Evolutionary conservation across 768 basidiomycete genomes (phyloP).

Genomic region (Phallus indusiatus): DNA sequence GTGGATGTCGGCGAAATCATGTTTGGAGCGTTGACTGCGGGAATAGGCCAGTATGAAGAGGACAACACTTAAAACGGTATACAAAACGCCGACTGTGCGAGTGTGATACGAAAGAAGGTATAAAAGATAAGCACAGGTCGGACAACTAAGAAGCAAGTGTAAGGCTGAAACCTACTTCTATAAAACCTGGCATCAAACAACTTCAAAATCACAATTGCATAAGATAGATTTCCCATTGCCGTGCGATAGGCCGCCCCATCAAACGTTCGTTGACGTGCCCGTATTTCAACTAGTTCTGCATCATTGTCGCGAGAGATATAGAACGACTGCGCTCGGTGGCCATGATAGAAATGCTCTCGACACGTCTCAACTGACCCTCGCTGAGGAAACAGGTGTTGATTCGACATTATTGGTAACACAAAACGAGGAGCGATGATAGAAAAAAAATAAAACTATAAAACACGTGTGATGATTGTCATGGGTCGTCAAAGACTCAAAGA

Average conservation of each 20-base stretch:
- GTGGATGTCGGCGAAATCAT: slow-evolving; percentile 66
- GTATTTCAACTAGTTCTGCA: slow-evolving; percentile 47
- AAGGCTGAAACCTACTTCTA: slow-evolving; percentile 43
- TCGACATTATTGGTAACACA: too few species aligned
- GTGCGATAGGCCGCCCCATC: slow-evolving; percentile 75
- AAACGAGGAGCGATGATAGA: too few species aligned
- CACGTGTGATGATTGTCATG: too few species aligned
- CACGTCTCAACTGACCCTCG: neutral
- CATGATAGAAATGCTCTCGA: slow-evolving; percentile 27
- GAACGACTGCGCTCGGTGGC: slow-evolving; percentile 25
- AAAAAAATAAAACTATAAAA: too few species aligned
- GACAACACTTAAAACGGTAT: slow-evolving; percentile 38
- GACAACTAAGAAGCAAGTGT: neutral
- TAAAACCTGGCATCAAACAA: slow-evolving; percentile 74
- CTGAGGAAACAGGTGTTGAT: too few species aligned
- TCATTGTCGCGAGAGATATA: slow-evolving; percentile 21
- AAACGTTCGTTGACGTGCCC: slow-evolving; percentile 75
- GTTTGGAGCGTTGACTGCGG: slow-evolving; percentile 54
- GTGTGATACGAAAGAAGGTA: neutral
- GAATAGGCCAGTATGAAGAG: slow-evolving; percentile 51
- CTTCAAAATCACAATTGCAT: slow-evolving; percentile 62
- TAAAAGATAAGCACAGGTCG: neutral
- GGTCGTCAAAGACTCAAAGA: too few species aligned
- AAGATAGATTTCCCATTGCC: slow-evolving; percentile 65
- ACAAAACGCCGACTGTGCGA: slow-evolving; percentile 42